Conservation (phyloP, 805 yeast genomes). For the Ogataea paraovalis region DNA sequence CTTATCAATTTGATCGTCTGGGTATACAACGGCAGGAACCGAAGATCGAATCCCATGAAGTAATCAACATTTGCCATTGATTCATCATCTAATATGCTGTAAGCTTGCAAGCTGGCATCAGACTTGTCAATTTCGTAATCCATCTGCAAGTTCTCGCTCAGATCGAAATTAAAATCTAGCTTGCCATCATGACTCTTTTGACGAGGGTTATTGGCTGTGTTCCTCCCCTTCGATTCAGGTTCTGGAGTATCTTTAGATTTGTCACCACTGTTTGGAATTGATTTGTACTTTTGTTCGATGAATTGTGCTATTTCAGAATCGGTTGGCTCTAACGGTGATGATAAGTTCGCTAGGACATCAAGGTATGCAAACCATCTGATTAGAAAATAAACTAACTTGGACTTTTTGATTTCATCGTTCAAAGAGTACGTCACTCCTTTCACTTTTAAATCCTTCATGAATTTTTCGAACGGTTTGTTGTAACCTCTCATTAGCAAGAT, state of each 20-base stretch:
- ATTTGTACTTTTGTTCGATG: neutral
- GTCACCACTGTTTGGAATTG: neutral
- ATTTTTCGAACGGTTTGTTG: slow-evolving; percentile 30
- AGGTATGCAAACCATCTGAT: slow-evolving; percentile 67
- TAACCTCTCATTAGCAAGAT: slow-evolving; percentile 52
- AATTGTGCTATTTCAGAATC: slow-evolving; percentile 17
- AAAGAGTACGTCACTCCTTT: slow-evolving; percentile 10
- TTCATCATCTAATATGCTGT: slow-evolving; percentile 19
- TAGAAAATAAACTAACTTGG: slow-evolving; percentile 49
- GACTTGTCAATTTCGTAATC: slow-evolving; percentile 28
- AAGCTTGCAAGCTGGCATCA: slow-evolving; percentile 4
- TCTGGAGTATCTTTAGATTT: neutral
- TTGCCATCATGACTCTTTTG: neutral
- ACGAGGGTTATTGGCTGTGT: neutral
- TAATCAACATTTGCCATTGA: slow-evolving; percentile 49
- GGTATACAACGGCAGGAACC: slow-evolving; percentile 54
- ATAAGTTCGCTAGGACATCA: slow-evolving; percentile 59
- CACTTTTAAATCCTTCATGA: slow-evolving; percentile 18
- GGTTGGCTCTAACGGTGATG: slow-evolving; percentile 43
- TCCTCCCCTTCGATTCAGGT: neutral
- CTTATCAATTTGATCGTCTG: slow-evolving; percentile 42
- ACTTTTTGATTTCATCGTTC: slow-evolving; percentile 25
- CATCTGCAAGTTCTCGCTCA: slow-evolving; percentile 13
- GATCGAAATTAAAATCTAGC: slow-evolving; percentile 1
- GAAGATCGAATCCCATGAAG: slow-evolving; percentile 62